These are phyloP conservation scores for Raphanus sativus DNA, from an alignment of 345 rosid species.

Conservation along the genomic window DNA sequence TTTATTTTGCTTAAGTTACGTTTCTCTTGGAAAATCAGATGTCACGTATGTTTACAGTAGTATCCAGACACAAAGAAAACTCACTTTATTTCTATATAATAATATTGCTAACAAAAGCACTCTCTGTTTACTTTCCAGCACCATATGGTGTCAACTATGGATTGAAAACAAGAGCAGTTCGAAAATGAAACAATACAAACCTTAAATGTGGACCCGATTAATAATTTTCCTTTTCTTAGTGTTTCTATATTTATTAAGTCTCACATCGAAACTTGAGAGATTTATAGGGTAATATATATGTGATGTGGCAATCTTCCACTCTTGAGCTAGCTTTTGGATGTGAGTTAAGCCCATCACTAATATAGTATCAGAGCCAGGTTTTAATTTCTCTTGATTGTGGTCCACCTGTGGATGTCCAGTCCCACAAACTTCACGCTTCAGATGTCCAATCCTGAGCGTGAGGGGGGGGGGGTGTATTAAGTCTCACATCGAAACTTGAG, in stretches of 20 bases:
- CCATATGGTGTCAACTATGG: not conserved
- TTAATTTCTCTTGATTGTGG: too few relatives aligned
- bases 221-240: not conserved
- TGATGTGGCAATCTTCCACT: too few relatives aligned
- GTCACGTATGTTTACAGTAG: not conserved
- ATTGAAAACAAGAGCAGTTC: not conserved
- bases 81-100: not conserved
- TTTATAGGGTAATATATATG: too few relatives aligned
- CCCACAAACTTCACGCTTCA: too few relatives aligned
- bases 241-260: not conserved
- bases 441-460: too few relatives aligned
- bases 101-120: not conserved
- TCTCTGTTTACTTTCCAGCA: not conserved
- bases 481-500: too few relatives aligned
- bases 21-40: not conserved
- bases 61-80: not conserved
- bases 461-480: too few relatives aligned
- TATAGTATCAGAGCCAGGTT: too few relatives aligned
- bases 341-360: too few relatives aligned
- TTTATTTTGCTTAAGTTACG: not conserved
- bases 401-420: too few relatives aligned
- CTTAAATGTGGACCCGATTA: conserved; percentile 24
- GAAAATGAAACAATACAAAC: conserved; percentile 6
- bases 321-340: too few relatives aligned
- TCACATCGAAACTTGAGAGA: too few relatives aligned